These are phyloP conservation scores for Corynascus novoguineensis DNA, from an alignment of 495 filamentous ascomycete species.

Conservation along the genomic window DNA sequence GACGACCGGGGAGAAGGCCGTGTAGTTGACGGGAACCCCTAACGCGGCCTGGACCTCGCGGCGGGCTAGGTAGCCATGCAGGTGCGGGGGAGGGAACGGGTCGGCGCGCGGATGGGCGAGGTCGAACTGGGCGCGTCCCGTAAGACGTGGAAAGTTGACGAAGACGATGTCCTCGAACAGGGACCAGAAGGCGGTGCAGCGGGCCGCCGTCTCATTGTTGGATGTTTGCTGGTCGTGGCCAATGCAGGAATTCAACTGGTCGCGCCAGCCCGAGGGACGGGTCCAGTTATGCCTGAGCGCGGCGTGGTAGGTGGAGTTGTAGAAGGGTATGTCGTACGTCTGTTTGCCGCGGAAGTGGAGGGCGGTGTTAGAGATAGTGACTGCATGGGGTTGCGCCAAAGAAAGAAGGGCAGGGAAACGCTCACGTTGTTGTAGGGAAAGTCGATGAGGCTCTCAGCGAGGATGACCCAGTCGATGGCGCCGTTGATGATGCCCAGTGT, in stretches of 20 bases:
- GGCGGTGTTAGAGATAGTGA: no score
- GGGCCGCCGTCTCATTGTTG: not conserved
- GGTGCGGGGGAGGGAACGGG: not conserved
- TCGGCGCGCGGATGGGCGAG: not conserved
- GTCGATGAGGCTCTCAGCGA: not conserved
- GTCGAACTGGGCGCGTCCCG: not conserved
- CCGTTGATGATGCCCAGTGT: constrained; percentile 62
- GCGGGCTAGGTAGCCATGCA: not conserved
- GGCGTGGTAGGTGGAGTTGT: not conserved
- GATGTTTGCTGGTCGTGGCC: not conserved
- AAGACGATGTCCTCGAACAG: not conserved
- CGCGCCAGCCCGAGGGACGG: not conserved
- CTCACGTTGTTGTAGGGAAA: constrained; percentile 1
- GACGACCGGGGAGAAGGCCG: not conserved
- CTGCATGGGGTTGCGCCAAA: no score
- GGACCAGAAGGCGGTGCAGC: not conserved
- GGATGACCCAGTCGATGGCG: constrained; percentile 52
- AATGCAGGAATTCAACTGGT: not conserved
- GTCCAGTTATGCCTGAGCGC: not conserved
- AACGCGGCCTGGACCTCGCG: not conserved
- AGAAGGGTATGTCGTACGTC: not conserved
- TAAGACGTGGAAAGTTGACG: no score
- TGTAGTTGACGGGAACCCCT: not conserved
- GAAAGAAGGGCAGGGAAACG: no score
- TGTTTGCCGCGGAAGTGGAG: not conserved